Conservation (phyloP, 2,329 filamentous ascomycete species). For the Elsinoe necatrix region DNA sequence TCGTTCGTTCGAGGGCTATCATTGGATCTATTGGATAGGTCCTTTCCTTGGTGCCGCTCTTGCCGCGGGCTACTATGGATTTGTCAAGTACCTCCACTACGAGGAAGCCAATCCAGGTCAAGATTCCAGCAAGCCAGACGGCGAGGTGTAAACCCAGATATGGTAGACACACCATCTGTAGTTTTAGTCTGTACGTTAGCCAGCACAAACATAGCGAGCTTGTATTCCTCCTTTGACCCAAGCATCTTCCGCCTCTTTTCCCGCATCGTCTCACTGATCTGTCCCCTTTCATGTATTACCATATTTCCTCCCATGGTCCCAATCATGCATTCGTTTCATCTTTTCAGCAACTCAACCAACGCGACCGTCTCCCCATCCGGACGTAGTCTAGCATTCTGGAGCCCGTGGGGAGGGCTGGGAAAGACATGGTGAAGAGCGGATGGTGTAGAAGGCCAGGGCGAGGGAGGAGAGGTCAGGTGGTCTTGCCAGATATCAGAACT, state of each 20-base stretch:
- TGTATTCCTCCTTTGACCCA: neutral
- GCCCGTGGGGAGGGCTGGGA: neutral
- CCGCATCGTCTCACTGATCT: too few relatives aligned
- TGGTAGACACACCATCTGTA: neutral
- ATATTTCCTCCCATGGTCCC: neutral
- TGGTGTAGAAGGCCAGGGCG: too few relatives aligned
- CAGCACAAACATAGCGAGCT: neutral
- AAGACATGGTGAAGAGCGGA: neutral
- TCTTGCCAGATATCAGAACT: too few relatives aligned
- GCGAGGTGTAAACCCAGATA: neutral
- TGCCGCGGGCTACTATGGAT: slow-evolving; percentile 23
- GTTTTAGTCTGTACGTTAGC: neutral
- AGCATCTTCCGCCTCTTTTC: too few relatives aligned
- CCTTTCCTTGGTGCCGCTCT: slow-evolving; percentile 22
- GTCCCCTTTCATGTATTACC: too few relatives aligned
- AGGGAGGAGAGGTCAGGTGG: neutral
- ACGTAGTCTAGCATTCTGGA: neutral
- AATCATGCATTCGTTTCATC: too few relatives aligned
- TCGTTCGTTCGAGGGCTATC: slow-evolving; percentile 24
- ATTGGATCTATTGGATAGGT: slow-evolving; percentile 27
- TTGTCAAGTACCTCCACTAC: slow-evolving; percentile 25
- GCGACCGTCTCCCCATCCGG: slow-evolving; percentile 9
- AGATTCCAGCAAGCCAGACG: slow-evolving; percentile 18
- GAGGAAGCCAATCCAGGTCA: slow-evolving; percentile 27
- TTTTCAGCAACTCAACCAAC: slow-evolving; percentile 6